A percentile compares a stretch with the other conserved stretches of the same genome.
These are phyloP conservation scores for Tinospora cordifolia DNA, from an alignment of 164 flowering plant genomes.

Conservation along the genomic window DNA sequence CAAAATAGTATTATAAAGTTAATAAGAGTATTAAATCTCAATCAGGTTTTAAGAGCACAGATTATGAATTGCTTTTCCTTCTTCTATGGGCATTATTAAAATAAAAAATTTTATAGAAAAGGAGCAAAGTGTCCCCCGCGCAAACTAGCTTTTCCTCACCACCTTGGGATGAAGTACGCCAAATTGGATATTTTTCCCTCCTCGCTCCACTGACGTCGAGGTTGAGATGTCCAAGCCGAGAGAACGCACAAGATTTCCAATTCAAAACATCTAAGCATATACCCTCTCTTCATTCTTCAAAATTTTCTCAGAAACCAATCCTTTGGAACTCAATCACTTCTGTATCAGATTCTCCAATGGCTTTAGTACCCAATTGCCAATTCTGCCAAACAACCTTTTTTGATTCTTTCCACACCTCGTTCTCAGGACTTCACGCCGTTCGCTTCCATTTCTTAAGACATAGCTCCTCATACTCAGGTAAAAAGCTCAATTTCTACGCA, in stretches of 20 bases:
- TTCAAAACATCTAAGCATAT: not conserved
- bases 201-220: not conserved
- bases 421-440: slow-evolving; percentile 34
- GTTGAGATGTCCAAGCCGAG: not conserved
- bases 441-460: slow-evolving; percentile 39
- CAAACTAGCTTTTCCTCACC: too few relatives aligned
- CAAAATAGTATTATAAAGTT: too few relatives aligned
- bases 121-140: too few relatives aligned
- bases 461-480: slow-evolving; percentile 25
- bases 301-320: not conserved
- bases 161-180: not conserved
- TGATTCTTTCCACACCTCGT: slow-evolving; percentile 42
- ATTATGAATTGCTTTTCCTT: too few relatives aligned
- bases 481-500: slow-evolving; percentile 16
- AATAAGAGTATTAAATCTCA: too few relatives aligned
- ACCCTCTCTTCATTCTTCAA: not conserved
- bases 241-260: not conserved
- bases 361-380: slow-evolving; percentile 42
- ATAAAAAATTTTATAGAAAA: too few relatives aligned
- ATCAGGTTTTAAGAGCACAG: too few relatives aligned
- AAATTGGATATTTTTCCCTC: not conserved
- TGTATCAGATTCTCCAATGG: slow-evolving; percentile 23
- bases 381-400: slow-evolving; percentile 32
- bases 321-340: not conserved
- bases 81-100: too few relatives aligned